Base-by-base conservation (phyloP, 257 asterid species). In the Avicennia marina region DNA sequence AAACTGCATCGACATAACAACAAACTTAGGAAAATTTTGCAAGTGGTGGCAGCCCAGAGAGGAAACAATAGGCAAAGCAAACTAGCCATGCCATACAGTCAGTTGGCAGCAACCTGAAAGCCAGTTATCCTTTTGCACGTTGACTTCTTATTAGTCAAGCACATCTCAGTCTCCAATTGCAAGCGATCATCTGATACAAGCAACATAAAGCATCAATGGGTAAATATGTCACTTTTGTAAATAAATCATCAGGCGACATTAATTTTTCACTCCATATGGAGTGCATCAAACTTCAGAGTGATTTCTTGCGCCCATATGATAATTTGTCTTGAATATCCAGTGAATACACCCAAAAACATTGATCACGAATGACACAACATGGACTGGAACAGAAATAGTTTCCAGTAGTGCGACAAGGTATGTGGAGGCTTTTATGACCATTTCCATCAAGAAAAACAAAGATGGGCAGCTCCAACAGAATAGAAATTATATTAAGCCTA, bases 161-260 rank as follows among this genome's bases (percentile, higher is more conserved):
- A 36, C 41, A 36, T 36, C 41, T 36, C 41, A 36, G 41, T 12
- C 10, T 11, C 41, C 41, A 36, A 36, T 12, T 36, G 78, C 61
- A 87, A 54, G 33, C 49, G 90, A 63, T 80, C 70, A 76, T 75
- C 97, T 89, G 82, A 62, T 59, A 55, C 57, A 60, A 58, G 42
- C 65, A 67, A 64, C 68, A 61, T 17, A 0, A 11, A 47, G 16
- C 20, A 11, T 36, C 41, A 36, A 36, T 5, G 41, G 10, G 41
- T 36, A 36, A 36, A 36, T 36, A 36, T 11, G 12, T 2, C 13
- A 12, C 10, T 36, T 12, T 2, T 36, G 10, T 5, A 36, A 2
- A 36, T 36, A 36, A 36, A 36, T 36, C 67, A 38, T 58, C 41
- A 16, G 27, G 52, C 12, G 41, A 11, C 41, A 36, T 11, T 36